These are phyloP conservation scores for Dichotomocladium elegans DNA, from an alignment of 371 early-diverging fungal genomes.

Conservation along the genomic window DNA sequence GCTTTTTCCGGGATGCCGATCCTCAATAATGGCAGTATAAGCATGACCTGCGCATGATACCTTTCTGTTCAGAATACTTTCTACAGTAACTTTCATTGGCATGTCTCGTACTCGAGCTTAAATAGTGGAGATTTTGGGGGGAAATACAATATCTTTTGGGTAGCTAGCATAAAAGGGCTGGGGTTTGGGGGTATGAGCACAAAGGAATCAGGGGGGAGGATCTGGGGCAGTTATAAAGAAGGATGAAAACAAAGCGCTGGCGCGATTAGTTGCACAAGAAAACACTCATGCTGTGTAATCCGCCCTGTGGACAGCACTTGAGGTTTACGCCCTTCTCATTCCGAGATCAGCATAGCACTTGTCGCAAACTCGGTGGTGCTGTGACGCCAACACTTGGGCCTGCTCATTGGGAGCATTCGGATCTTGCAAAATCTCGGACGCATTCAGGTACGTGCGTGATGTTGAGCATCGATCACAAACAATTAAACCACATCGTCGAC, in stretches of 20 bases:
- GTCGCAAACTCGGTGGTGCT: slow-evolving; percentile 59
- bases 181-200: too few species aligned
- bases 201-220: too few species aligned
- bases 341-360: slow-evolving; percentile 42
- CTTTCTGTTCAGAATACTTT: too few species aligned
- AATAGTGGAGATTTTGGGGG: too few species aligned
- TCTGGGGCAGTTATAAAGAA: too few species aligned
- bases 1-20: neutral
- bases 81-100: too few species aligned
- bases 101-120: too few species aligned
- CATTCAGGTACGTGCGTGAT: slow-evolving; percentile 46
- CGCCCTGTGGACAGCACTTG: neutral
- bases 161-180: too few species aligned
- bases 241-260: too few species aligned
- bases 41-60: neutral
- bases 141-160: too few species aligned
- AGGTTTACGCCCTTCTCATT: slow-evolving; percentile 10
- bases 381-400: slow-evolving; percentile 29
- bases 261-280: neutral
- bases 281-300: neutral
- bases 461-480: slow-evolving; percentile 75
- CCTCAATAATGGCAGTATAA: too few species aligned
- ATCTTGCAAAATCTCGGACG: slow-evolving; percentile 52
- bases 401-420: slow-evolving; percentile 30
- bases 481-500: slow-evolving; percentile 83